A percentile compares a stretch with the other conserved stretches of the same genome.
These are phyloP conservation scores for Scedosporium boydii DNA, from an alignment of 2,329 filamentous ascomycete genomes.

Conservation along the genomic window DNA sequence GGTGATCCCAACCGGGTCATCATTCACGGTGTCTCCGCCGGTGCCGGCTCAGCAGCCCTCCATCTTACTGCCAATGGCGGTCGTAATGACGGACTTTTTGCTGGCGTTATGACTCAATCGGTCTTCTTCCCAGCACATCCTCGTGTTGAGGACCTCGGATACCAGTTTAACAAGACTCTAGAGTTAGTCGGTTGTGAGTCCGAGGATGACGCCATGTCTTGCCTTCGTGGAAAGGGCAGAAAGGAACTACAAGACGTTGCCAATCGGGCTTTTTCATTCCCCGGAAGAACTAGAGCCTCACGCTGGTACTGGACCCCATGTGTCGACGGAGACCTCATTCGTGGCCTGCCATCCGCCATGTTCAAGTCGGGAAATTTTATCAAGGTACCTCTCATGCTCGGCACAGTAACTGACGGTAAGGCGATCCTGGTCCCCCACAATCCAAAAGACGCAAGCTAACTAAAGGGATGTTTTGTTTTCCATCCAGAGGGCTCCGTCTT, in stretches of 20 bases:
- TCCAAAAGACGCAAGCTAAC: not conserved
- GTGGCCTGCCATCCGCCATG: constrained; percentile 29
- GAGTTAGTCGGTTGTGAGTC: constrained; percentile 24
- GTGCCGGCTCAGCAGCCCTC: constrained; percentile 48
- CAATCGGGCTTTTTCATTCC: constrained; percentile 31
- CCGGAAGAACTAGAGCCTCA: constrained; percentile 22
- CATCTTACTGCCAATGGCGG: constrained; percentile 39
- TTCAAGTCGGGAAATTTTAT: constrained; percentile 29
- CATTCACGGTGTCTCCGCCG: constrained; percentile 52
- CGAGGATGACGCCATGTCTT: constrained; percentile 24
- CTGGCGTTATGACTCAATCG: constrained; percentile 35
- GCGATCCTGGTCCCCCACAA: not conserved
- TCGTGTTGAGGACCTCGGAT: constrained; percentile 32
- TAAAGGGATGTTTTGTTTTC: not conserved
- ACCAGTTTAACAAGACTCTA: constrained; percentile 32
- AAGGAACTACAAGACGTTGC: constrained; percentile 25
- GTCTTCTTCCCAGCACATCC: constrained; percentile 41
- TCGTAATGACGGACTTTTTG: constrained; percentile 34
- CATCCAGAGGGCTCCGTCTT: constrained; percentile 36
- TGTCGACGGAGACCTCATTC: constrained; percentile 36
- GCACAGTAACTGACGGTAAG: constrained; percentile 32
- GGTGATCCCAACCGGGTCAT: constrained; percentile 50
- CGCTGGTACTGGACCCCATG: constrained; percentile 43
- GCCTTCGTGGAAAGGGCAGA: constrained; percentile 28
- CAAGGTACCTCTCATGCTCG: constrained; percentile 34